Evolutionary conservation across 306 rosid genomes (phyloP).

Genomic region (Lagenaria siceraria): DNA sequence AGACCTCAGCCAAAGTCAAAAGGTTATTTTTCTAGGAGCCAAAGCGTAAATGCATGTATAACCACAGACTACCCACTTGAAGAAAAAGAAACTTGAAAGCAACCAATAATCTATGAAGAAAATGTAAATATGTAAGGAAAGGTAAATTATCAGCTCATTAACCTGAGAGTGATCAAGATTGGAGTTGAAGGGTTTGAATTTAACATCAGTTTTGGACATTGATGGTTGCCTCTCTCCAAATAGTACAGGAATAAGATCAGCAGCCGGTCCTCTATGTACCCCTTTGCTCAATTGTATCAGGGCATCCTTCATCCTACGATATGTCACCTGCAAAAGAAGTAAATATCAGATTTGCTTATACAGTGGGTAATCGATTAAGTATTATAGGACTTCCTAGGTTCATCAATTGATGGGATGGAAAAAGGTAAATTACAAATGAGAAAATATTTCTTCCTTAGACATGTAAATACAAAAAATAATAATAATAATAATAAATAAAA

Average conservation of each 20-base stretch:
- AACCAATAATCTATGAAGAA: background rate
- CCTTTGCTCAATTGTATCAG: constrained; percentile 87
- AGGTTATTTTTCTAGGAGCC: background rate
- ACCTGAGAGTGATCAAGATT: constrained; percentile 96
- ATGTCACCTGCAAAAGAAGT: constrained; percentile 56
- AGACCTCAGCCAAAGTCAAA: background rate
- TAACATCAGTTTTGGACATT: constrained; percentile 61
- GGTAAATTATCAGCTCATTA: constrained; percentile 3
- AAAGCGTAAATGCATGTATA: background rate
- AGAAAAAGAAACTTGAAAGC: background rate
- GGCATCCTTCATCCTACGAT: constrained; percentile 93
- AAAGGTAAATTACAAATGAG: background rate
- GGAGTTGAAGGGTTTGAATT: constrained; percentile 52
- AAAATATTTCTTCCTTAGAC: background rate
- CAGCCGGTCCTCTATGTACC: constrained; percentile 85
- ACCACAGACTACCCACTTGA: background rate
- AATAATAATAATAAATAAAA: background rate
- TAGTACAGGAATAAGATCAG: constrained; percentile 74
- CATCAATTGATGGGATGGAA: background rate
- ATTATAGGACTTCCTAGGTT: background rate
- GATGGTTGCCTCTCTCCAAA: constrained; percentile 83
- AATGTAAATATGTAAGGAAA: background rate
- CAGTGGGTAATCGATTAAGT: background rate
- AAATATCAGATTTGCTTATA: constrained; percentile 4
- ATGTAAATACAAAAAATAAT: background rate